Evolutionary conservation across 129 eudicot species (phyloP).

Genomic region (Chrysanthemum seticuspe): DNA sequence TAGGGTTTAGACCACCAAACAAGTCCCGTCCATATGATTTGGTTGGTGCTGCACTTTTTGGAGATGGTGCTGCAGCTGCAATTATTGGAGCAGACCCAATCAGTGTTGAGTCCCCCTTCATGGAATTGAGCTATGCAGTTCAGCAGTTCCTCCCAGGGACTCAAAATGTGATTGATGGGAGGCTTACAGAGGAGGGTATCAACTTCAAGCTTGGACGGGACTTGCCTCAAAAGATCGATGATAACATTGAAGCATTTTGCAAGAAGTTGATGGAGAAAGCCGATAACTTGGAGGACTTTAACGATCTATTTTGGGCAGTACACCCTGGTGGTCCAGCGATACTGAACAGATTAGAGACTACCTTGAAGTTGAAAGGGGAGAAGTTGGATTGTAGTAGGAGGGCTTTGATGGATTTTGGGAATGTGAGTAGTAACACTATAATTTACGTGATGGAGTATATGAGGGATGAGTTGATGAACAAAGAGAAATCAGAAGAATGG

Average conservation of each 20-base stretch:
- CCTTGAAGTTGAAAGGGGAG: conserved; percentile 39
- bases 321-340: conserved; percentile 97
- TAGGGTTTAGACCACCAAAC: conserved; percentile 88
- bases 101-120: conserved; percentile 51
- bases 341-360: conserved; percentile 67
- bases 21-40: conserved; percentile 75
- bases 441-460: conserved; percentile 86
- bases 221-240: conserved; percentile 79
- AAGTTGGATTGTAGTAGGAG: conserved; percentile 78
- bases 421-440: conserved; percentile 93
- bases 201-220: conserved; percentile 83
- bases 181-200: conserved; percentile 77
- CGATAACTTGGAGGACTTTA: conserved; percentile 43
- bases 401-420: conserved; percentile 90
- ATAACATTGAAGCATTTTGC: conserved; percentile 88
- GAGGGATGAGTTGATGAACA: conserved; percentile 69
- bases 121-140: conserved; percentile 71
- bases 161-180: conserved; percentile 68
- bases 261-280: conserved; percentile 59
- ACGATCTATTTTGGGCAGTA: conserved; percentile 92
- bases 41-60: conserved; percentile 77
- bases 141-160: conserved; percentile 87
- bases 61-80: conserved; percentile 42
- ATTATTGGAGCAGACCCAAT: conserved; percentile 72
- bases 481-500: conserved; percentile 70